A percentile compares a stretch with the other conserved stretches of the same genome.
Conservation (phyloP, 192 early-diverging fungal species). For the Cladochytrium replicatum region DNA sequence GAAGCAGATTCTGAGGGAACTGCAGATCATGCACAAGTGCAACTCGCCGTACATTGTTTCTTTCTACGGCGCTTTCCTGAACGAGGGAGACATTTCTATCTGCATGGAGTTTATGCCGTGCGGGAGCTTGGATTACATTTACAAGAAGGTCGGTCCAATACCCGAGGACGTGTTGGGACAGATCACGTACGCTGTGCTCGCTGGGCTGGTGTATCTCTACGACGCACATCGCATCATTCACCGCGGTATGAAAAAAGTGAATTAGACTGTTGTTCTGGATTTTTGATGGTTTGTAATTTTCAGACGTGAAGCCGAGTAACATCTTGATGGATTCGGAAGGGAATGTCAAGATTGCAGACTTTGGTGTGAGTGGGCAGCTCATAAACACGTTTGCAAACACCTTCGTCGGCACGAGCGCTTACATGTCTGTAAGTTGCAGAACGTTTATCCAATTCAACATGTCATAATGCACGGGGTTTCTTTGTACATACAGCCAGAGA, state of each 20-base stretch:
- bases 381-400: conserved; percentile 84
- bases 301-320: conserved; percentile 98
- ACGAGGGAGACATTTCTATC: conserved; percentile 79
- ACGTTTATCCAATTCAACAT: conserved; percentile 1
- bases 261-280: too few species aligned
- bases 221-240: conserved; percentile 84
- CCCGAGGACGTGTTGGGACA: conserved; percentile 80
- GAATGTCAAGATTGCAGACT: conserved; percentile 93
- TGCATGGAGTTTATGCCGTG: conserved; percentile 97
- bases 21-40: conserved; percentile 80
- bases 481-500: conserved; percentile 91
- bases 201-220: conserved; percentile 88
- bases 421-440: conserved; percentile 86
- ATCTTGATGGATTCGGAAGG: conserved; percentile 83
- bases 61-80: conserved; percentile 88
- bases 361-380: conserved; percentile 89
- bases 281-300: not conserved
- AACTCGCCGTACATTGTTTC: conserved; percentile 87
- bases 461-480: not conserved
- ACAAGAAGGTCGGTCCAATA: conserved; percentile 75
- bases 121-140: conserved; percentile 87
- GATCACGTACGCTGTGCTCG: conserved; percentile 81
- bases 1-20: conserved; percentile 81
- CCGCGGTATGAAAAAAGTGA: conserved; percentile 60
- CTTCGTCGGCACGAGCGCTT: conserved; percentile 94